Evolutionary conservation across 306 rosid species (phyloP).

Genomic region (Dalbergia cochinchinensis): DNA sequence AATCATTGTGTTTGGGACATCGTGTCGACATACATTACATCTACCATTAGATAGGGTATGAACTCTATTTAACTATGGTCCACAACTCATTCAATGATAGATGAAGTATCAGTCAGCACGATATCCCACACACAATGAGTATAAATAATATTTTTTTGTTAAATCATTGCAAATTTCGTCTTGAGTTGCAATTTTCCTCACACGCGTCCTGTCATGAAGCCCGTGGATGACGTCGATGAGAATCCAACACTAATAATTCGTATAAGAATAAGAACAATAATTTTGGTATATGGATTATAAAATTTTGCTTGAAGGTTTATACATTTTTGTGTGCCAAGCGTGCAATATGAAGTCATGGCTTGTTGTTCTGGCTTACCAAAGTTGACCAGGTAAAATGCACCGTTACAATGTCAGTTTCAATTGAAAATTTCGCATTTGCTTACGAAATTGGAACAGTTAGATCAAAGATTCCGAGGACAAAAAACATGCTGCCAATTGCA

Average conservation of each 20-base stretch:
- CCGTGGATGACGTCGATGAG: slow-evolving; percentile 17
- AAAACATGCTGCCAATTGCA: slow-evolving; percentile 16
- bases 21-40: no score
- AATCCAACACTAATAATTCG: slow-evolving; percentile 25
- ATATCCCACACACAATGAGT: no score
- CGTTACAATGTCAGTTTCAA: slow-evolving; percentile 44
- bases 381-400: slow-evolving; percentile 41
- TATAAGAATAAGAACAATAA: background rate
- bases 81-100: no score
- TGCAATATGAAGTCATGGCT: slow-evolving; percentile 29
- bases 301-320: background rate
- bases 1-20: no score
- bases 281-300: background rate
- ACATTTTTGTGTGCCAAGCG: slow-evolving; percentile 41
- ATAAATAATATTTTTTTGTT: no score
- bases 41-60: no score
- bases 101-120: no score
- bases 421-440: slow-evolving; percentile 37
- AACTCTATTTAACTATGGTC: no score
- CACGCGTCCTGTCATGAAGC: slow-evolving; percentile 29
- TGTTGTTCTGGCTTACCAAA: slow-evolving; percentile 22
- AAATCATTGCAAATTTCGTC: slow-evolving; percentile 39
- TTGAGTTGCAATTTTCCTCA: slow-evolving; percentile 21
- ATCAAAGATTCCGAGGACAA: background rate
- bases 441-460: slow-evolving; percentile 6